Evolutionary conservation across 148 eudicot genomes (phyloP).

Genomic region (Pharnaceum exiguum): DNA sequence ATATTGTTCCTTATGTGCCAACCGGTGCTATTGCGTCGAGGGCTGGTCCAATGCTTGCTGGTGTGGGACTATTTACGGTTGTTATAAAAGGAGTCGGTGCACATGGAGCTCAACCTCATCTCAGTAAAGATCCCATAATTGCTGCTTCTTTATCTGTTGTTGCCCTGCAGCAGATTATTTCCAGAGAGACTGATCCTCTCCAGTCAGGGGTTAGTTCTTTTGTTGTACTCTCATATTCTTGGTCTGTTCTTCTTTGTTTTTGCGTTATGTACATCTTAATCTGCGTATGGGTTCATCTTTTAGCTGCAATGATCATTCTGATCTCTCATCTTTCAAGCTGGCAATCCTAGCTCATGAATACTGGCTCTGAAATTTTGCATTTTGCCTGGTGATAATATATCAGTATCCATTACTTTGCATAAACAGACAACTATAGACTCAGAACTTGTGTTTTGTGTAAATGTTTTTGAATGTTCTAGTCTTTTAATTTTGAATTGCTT

Average conservation of each 20-base stretch:
- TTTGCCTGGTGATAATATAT: too few relatives aligned
- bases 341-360: too few relatives aligned
- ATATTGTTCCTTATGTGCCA: constrained; percentile 43
- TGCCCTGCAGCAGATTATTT: constrained; percentile 64
- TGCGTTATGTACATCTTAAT: too few relatives aligned
- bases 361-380: too few relatives aligned
- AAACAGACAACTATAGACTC: too few relatives aligned
- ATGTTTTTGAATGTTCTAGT: too few relatives aligned
- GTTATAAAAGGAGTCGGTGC: constrained; percentile 51
- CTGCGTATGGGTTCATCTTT: too few relatives aligned
- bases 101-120: constrained; percentile 67
- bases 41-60: constrained; percentile 60
- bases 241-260: neutral
- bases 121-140: constrained; percentile 47
- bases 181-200: constrained; percentile 64
- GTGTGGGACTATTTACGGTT: constrained; percentile 49
- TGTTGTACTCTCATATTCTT: neutral
- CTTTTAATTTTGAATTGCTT: too few relatives aligned
- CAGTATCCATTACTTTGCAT: too few relatives aligned
- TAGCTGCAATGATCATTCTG: too few relatives aligned
- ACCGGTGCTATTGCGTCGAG: constrained; percentile 43
- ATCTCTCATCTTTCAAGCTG: too few relatives aligned
- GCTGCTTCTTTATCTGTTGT: constrained; percentile 50
- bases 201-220: constrained; percentile 44
- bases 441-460: too few relatives aligned